Conservation (phyloP, 768 basidiomycete genomes). For the Rhodotorula graminis region DNA sequence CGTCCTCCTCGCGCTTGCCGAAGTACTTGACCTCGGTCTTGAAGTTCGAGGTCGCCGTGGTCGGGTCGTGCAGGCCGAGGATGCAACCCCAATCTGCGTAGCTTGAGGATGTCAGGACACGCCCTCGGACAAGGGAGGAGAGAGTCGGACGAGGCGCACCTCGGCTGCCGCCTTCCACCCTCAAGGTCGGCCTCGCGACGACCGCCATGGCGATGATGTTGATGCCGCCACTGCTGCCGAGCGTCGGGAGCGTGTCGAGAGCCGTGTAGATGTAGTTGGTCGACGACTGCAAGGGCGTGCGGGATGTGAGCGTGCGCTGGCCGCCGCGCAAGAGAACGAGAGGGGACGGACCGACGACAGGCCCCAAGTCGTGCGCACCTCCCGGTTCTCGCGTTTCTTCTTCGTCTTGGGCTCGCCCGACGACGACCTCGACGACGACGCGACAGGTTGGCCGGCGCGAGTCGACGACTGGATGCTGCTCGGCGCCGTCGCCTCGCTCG, state of each 20-base stretch:
- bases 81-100: neutral
- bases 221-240: neutral
- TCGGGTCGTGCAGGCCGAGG: conserved; percentile 18
- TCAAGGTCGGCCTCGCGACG: neutral
- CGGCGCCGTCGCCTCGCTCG: neutral
- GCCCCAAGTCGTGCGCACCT: neutral
- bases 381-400: neutral
- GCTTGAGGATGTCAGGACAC: neutral
- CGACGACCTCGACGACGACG: too few species aligned
- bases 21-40: neutral
- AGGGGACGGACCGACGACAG: neutral
- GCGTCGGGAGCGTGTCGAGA: neutral
- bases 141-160: neutral
- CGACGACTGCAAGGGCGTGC: neutral
- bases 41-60: neutral
- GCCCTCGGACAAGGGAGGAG: neutral
- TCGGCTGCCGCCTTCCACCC: neutral
- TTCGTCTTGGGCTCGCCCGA: neutral
- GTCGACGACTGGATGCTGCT: too few species aligned
- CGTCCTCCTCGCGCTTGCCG: neutral
- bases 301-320: neutral
- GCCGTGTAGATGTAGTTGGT: neutral
- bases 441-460: neutral
- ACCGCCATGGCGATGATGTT: conserved; percentile 14
- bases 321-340: too few species aligned